Base-by-base conservation (phyloP, 2,329 filamentous ascomycete species). In the Aspergillus floridensis region DNA sequence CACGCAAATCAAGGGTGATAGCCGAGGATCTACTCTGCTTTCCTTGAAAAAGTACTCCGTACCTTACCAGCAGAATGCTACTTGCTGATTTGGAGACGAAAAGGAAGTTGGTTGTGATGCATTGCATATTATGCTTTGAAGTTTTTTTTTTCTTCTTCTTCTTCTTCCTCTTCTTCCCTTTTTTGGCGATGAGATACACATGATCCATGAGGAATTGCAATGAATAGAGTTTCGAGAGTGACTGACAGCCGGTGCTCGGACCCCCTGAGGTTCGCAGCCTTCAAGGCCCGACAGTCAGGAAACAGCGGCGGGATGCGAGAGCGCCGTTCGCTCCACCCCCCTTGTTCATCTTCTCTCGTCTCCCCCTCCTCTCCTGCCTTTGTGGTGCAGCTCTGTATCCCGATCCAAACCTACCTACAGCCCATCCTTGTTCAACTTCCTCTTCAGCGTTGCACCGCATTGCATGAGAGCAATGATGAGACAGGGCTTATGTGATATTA, bases 231-330 rank as follows among this genome's bases (percentile, higher is more conserved):
- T 41, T 56, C 29, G 53, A 21, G 35, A 24, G 16, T 52, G 35
- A 59, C 22, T 63, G 63, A 64, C 63, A 62, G 56, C 32, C 32
- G 22, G 54, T 61, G 65, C 64, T 65, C 64, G 62, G 69, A 51
- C 68, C 66, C 50, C 50, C 52, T 61, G 52, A 56, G 62, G 66
- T 69, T 67, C 64, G 67, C 61, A 66, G 66, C 58, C 55, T 64
- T 59, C 58, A 56, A 67, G 68, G 69, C 71, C 71, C 71, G 71
- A 72, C 70, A 73, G 65, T 70, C 66, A 70, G 71, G 71, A 74
- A 71, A 58, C 70, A 69, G 66, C 63, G 64, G 64, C 68, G 64
- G 52, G 68, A 68, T 71, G 70, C 70, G 71, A 72, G 67, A 66
- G 60, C 38, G 63, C 69, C 71, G 71, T 74, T 74, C 71, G 67